phyloP scores from a whole-genome alignment of 192 early-diverging fungal genomes.

The Radiomyces spectabilis region DNA sequence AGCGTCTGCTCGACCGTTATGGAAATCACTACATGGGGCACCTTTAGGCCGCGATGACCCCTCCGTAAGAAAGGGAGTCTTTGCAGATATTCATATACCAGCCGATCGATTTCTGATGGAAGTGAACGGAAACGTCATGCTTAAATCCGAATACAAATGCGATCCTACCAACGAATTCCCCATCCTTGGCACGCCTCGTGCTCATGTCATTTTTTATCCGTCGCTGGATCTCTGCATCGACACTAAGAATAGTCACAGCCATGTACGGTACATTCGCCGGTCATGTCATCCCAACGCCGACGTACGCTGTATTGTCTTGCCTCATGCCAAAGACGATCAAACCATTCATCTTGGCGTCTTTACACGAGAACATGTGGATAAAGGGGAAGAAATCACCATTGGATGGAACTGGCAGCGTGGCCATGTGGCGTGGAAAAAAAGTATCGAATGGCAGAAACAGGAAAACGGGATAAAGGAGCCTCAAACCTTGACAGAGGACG shows the following conservation, averaged over 20 bases:
- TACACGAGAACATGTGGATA: slow-evolving; percentile 43
- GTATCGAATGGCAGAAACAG: slow-evolving; percentile 15
- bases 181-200: slow-evolving; percentile 52
- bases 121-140: slow-evolving; percentile 63
- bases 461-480: neutral
- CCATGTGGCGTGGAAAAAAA: slow-evolving; percentile 26
- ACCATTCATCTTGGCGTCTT: slow-evolving; percentile 61
- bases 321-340: slow-evolving; percentile 35
- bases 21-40: neutral
- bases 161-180: slow-evolving; percentile 59
- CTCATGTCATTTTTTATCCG: slow-evolving; percentile 57
- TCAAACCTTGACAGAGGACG: slow-evolving; percentile 7
- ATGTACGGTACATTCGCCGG: slow-evolving; percentile 56
- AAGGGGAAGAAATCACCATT: slow-evolving; percentile 61
- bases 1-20: neutral
- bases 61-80: slow-evolving; percentile 40
- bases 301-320: slow-evolving; percentile 49
- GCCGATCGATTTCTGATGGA: slow-evolving; percentile 59
- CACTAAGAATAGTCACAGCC: slow-evolving; percentile 55
- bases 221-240: slow-evolving; percentile 60
- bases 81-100: slow-evolving; percentile 49
- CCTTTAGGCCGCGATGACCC: neutral
- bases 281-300: slow-evolving; percentile 61
- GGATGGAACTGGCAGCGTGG: slow-evolving; percentile 60
- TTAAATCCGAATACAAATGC: slow-evolving; percentile 58